Conservation (phyloP, 2,329 filamentous ascomycete genomes). For the Diaporthe citri region DNA sequence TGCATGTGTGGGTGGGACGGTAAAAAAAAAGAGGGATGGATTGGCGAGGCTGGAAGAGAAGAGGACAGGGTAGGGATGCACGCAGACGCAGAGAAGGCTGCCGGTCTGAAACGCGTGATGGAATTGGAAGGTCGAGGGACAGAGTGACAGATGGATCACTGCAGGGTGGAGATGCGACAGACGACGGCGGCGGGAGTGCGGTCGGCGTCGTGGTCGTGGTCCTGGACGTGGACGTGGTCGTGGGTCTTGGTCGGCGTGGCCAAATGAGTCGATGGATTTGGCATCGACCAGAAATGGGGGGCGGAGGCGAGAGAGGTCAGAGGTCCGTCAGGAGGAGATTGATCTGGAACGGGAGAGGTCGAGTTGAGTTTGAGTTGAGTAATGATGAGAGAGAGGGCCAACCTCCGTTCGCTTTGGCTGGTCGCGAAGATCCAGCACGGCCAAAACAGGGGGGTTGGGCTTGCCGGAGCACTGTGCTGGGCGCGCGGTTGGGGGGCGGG, state of each 20-base stretch:
- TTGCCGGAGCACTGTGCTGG: constrained; percentile 20
- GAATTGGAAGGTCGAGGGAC: constrained; percentile 27
- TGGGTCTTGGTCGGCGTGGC: constrained; percentile 32
- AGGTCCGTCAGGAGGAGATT: constrained; percentile 34
- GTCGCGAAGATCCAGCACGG: constrained; percentile 25
- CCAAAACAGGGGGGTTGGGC: constrained; percentile 31
- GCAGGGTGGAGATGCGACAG: constrained; percentile 34
- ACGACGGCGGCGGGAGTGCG: constrained; percentile 23
- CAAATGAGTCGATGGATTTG: constrained; percentile 37
- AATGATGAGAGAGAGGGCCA: constrained; percentile 26
- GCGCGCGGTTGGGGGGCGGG: neutral
- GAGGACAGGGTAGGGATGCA: constrained; percentile 24
- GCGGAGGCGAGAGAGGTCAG: constrained; percentile 17
- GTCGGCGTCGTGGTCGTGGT: constrained; percentile 17
- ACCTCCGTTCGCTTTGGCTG: constrained; percentile 21
- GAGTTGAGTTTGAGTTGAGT: constrained; percentile 30
- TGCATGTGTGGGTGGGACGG: constrained; percentile 23
- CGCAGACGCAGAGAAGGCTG: constrained; percentile 12
- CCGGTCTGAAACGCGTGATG: constrained; percentile 36
- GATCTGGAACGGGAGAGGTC: constrained; percentile 32
- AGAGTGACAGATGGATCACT: constrained; percentile 30
- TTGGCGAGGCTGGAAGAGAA: constrained; percentile 22
- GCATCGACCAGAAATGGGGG: constrained; percentile 29
- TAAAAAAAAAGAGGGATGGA: constrained; percentile 19
- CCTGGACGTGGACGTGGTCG: constrained; percentile 14